phyloP scores from a whole-genome alignment of 768 basidiomycete species.

The Pluteus cervinus region DNA sequence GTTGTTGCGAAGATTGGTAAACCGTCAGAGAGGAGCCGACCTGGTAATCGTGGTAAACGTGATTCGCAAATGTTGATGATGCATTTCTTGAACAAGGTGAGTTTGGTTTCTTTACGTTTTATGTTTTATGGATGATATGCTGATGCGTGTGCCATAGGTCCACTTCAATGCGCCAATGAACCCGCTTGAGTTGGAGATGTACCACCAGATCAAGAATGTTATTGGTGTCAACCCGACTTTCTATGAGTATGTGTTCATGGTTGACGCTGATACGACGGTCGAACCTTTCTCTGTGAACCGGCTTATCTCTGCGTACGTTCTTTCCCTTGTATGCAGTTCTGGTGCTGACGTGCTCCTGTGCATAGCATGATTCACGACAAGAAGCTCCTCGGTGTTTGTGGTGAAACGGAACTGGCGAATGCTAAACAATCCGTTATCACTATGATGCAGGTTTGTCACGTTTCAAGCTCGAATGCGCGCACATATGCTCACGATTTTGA shows the following conservation, averaged over 20 bases:
- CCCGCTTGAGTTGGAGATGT: slow-evolving; percentile 95
- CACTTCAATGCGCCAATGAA: slow-evolving; percentile 97
- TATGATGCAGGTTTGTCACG: slow-evolving; percentile 79
- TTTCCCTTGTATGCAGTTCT: background rate
- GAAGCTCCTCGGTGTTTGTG: slow-evolving; percentile 90
- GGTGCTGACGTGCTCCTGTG: slow-evolving; percentile 4
- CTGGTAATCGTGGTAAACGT: slow-evolving; percentile 97
- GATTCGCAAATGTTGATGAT: slow-evolving; percentile 95
- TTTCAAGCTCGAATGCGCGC: background rate
- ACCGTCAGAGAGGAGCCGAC: slow-evolving; percentile 86
- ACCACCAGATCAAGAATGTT: slow-evolving; percentile 99
- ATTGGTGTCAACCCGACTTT: slow-evolving; percentile 99
- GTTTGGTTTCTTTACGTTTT: slow-evolving; percentile 9
- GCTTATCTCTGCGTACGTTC: slow-evolving; percentile 84
- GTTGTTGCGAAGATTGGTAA: slow-evolving; percentile 93
- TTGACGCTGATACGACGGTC: slow-evolving; percentile 94
- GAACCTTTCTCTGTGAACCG: slow-evolving; percentile 84
- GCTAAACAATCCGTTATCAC: slow-evolving; percentile 93
- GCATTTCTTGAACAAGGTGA: slow-evolving; percentile 95
- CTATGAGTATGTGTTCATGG: slow-evolving; percentile 92
- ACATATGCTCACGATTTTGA: slow-evolving; percentile 7
- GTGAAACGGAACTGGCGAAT: slow-evolving; percentile 90
- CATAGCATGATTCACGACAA: slow-evolving; percentile 94
- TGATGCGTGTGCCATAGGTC: slow-evolving; percentile 45
- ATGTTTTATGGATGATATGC: background rate